Evolutionary conservation across 192 early-diverging fungal species (phyloP), one percentile per base, ranked within the genome.

Genomic region (Coemansia sp.): DNA sequence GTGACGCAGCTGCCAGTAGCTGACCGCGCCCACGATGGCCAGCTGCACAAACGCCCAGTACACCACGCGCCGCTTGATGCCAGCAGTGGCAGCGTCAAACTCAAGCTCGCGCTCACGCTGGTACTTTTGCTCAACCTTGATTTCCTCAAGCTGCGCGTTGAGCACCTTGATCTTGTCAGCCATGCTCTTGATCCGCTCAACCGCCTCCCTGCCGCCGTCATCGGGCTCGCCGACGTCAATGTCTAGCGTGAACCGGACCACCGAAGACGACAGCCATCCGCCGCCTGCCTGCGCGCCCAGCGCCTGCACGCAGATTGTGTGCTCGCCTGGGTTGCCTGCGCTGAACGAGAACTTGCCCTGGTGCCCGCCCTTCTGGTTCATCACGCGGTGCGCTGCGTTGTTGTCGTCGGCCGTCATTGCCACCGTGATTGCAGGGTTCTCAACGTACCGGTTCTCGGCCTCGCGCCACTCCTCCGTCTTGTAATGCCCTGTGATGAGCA

Each of bases 301-400:
- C 10, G 82, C 81, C 60, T 81, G 85, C 50, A 99, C 75, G 73
- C 97, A 99, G 51, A 99, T 92, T 15, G 83, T 74, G 73, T 99
- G 94, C 65, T 94, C 87, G 44, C 95, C 94, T 34, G 89, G 82
- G 53, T 91, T 89, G 21, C 89, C 81, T 18, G 95, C 86, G 12
- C 92, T 94, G 62, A 99, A 99, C 33, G 87, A 88, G 65, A 98
- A 98, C 64, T 86, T 84, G 45, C 94, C 95, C 66, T 78, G 68
- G 46, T 83, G 57, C 5, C 62, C 60, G 52, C 89, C 85, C 71
- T 88, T 91, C 67, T 89, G 88, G 64, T 91, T 89, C 57, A 93
- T 78, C n/a, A 98, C 66, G 22, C 55, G 69, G 49, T 73, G 66
- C 53, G 58, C 45, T 7, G 57, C 52, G n/a, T 63, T 48, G 33